Evolutionary conservation across 805 yeast genomes (phyloP), one percentile per base, ranked within the genome.

Genomic region (Komagataella kurtzmanii): DNA sequence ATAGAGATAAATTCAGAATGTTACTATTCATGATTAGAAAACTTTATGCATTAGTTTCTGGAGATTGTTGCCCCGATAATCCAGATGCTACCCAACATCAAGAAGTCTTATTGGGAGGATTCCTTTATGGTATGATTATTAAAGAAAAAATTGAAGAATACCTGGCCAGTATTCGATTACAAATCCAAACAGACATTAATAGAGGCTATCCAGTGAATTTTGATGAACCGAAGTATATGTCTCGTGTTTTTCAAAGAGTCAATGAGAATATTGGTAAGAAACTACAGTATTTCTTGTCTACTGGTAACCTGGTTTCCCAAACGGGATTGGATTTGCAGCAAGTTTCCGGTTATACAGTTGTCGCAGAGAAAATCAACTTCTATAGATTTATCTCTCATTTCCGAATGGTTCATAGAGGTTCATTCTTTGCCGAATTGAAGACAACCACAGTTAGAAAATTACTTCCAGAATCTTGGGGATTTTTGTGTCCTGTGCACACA

Each of bases 31-130:
- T 93, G 98, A 83, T 93, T 61, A 81, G 98, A 75, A 93, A 93
- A 70, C 76, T 93, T 55, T 93, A 93, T 66, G 77, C 98, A 0
- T 76, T 93, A 57, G 98, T 91, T 47, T 97, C 97, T 44, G 97
- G 97, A 54, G 97, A 91, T 65, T 91, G 97, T 68, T 73, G 90
- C 51, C 91, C 97, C 17, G 99, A 93, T 68, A 93, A 93, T 70
- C 99, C 99, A 65, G 99, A 93, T 82, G 95, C 98, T 49, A 88
- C 97, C 7, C 99, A 93, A 74, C 97, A 93, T 74, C 99, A 93
- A 71, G 99, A 93, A 71, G 87, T 93, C 36, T 71, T 93, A 56
- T 76, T 93, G 53, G 98, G 98, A 57, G 99, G 99, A 14, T 88
- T 93, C 77, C 74, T 93, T 52, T 93, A 88, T 60, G 97, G 97